Evolutionary conservation across 495 filamentous ascomycete species (phyloP).

Genomic region (Aspergillus avenaceus): DNA sequence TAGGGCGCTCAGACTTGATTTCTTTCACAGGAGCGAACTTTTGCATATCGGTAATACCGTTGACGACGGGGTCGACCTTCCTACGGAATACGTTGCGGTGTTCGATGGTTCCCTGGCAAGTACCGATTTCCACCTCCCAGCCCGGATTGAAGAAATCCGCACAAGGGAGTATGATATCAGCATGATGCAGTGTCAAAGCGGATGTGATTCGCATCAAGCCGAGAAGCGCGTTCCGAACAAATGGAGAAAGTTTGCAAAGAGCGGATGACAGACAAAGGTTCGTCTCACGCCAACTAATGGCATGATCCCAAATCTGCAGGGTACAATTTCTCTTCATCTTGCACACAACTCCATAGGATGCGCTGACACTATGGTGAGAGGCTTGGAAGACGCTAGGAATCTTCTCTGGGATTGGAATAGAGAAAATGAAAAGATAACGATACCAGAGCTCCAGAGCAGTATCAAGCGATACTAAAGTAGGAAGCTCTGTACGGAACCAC

Average conservation of each 20-base stretch:
- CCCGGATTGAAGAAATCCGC: conserved; percentile 65
- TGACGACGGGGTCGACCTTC: conserved; percentile 66
- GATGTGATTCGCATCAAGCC: conserved; percentile 57
- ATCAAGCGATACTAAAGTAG: conserved; percentile 54
- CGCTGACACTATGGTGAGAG: conserved; percentile 62
- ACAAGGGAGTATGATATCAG: conserved; percentile 62
- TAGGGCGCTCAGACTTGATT: conserved; percentile 53
- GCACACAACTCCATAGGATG: conserved; percentile 62
- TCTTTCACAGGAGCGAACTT: conserved; percentile 57
- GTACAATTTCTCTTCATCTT: conserved; percentile 59
- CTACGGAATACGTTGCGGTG: conserved; percentile 57
- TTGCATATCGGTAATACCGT: conserved; percentile 63
- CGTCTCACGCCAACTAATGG: conserved; percentile 62
- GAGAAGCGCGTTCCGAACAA: conserved; percentile 53
- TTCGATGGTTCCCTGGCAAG: conserved; percentile 51
- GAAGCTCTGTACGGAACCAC: conserved; percentile 56
- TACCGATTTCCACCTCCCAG: conserved; percentile 65
- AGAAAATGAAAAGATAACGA: conserved; percentile 67
- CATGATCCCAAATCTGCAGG: conserved; percentile 66
- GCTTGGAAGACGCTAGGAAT: conserved; percentile 64
- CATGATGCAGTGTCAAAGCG: conserved; percentile 57
- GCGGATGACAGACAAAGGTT: conserved; percentile 58
- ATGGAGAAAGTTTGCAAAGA: conserved; percentile 54
- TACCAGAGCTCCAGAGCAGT: conserved; percentile 58
- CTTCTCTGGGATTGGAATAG: conserved; percentile 58